Conservation (phyloP, 2,329 filamentous ascomycete species). For the Talaromyces albobiverticillius region DNA sequence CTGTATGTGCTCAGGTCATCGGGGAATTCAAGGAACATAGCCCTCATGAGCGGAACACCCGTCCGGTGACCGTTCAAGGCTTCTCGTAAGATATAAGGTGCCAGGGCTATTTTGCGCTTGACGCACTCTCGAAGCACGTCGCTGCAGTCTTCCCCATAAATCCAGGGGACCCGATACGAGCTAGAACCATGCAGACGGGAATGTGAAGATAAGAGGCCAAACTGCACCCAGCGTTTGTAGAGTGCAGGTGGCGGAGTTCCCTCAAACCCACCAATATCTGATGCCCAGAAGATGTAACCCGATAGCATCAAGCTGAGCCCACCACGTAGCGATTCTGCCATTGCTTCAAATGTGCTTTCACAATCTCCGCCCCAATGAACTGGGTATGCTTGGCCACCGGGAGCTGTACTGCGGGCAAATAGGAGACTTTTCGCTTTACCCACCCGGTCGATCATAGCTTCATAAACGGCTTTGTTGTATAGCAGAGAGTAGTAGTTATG, state of each 20-base stretch:
- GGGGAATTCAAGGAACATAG: slow-evolving; percentile 69
- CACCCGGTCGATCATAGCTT: slow-evolving; percentile 56
- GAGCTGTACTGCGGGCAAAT: slow-evolving; percentile 66
- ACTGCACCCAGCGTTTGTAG: slow-evolving; percentile 77
- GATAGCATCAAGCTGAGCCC: slow-evolving; percentile 62
- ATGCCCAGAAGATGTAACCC: slow-evolving; percentile 67
- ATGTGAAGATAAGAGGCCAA: slow-evolving; percentile 68
- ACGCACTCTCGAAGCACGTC: slow-evolving; percentile 56
- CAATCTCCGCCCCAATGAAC: slow-evolving; percentile 73
- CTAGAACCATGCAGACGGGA: slow-evolving; percentile 66
- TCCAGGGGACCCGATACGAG: slow-evolving; percentile 73
- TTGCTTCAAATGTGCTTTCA: slow-evolving; percentile 69
- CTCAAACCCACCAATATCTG: slow-evolving; percentile 71
- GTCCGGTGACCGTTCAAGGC: slow-evolving; percentile 49
- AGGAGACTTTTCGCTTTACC: slow-evolving; percentile 58
- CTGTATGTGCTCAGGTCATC: slow-evolving; percentile 66
- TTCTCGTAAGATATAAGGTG: slow-evolving; percentile 57
- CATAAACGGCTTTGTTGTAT: slow-evolving; percentile 69
- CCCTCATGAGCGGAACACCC: slow-evolving; percentile 62
- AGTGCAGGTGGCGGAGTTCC: slow-evolving; percentile 65
- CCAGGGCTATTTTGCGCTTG: slow-evolving; percentile 54
- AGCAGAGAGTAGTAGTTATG: slow-evolving; percentile 75
- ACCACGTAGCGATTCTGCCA: slow-evolving; percentile 68
- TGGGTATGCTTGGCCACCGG: slow-evolving; percentile 67
- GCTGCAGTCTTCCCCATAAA: slow-evolving; percentile 63